Evolutionary conservation across 1,139 yeast genomes (phyloP), one percentile per base, ranked within the genome.

Genomic region (Saccharomycopsis hybrid): DNA sequence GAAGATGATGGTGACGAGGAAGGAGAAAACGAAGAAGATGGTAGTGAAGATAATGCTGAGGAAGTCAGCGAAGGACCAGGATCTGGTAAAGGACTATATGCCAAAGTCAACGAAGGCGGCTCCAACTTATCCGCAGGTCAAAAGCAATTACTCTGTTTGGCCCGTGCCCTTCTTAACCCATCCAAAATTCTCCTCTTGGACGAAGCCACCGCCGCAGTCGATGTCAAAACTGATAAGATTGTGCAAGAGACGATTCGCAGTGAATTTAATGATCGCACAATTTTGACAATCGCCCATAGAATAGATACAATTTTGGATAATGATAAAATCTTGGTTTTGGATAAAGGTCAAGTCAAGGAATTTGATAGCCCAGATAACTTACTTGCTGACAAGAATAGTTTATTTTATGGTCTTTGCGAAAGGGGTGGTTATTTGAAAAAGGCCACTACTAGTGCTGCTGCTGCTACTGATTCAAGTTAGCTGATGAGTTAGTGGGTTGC

Each of bases 141-240:
- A 68, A 77, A 95, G 59, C 97, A 89, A 66, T 74, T 89, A 63
- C 82, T 89, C 82, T 88, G 96, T 65, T 74, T 89, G 56, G 95
- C 96, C 0, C 76, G 97, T 60, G 96, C 96, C 0, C 69, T 90
- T 57, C 73, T 88, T 58, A 83, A 86, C 48, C 85, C 87, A 29
- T 81, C 95, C 3, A 81, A 81, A 57, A 78, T 90, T 45, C 72
- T 89, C 55, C 87, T 89, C 5, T 71, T 90, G 59, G 98, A 92
- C 65, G 98, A 92, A 68, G 97, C 97, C 11, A 90, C 97, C 3
- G 97, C 97, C 1, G 96, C 96, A 1, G 96, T 92, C 47, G 98
- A 92, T 66, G 96, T 89, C 33, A 95, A 89, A 62, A 92, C 98
- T 1, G 98, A 92, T 65, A 72, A 82, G 58, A 76, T 89, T 43